Percentiles rank a stretch among this genome's conserved stretches.
These are phyloP conservation scores for Hymenoscyphus infarciens DNA, from an alignment of 2,329 filamentous ascomycete genomes.

Conservation along the genomic window DNA sequence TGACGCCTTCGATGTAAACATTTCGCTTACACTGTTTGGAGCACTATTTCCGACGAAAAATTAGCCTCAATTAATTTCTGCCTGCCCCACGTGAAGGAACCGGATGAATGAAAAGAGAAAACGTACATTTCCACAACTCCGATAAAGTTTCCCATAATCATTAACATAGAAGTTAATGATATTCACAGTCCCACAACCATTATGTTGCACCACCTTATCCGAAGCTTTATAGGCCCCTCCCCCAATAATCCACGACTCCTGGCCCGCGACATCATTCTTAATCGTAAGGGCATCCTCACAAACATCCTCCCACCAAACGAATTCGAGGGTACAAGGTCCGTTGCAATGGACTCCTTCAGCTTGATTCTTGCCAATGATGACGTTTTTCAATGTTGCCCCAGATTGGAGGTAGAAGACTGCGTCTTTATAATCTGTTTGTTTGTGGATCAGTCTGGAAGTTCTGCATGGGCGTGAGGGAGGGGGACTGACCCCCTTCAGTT, in stretches of 20 bases:
- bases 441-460: background rate
- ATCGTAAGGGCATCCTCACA: background rate
- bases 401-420: background rate
- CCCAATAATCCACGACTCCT: background rate
- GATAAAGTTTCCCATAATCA: conserved; percentile 1
- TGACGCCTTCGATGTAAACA: background rate
- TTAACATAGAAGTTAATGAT: background rate
- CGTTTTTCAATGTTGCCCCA: background rate
- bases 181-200: background rate
- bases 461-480: background rate
- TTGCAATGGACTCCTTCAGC: background rate
- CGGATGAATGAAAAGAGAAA: no score
- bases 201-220: background rate
- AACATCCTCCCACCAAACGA: background rate
- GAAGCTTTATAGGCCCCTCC: background rate
- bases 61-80: no score
- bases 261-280: background rate
- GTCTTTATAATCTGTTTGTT: background rate
- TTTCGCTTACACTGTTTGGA: background rate
- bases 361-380: background rate
- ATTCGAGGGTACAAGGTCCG: background rate
- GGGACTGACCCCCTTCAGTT: background rate
- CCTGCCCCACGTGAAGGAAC: no score
- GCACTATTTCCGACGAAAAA: background rate
- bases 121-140: background rate